phyloP scores from a whole-genome alignment of 2,329 filamentous ascomycete species.

The Fusarium oxysporum region DNA sequence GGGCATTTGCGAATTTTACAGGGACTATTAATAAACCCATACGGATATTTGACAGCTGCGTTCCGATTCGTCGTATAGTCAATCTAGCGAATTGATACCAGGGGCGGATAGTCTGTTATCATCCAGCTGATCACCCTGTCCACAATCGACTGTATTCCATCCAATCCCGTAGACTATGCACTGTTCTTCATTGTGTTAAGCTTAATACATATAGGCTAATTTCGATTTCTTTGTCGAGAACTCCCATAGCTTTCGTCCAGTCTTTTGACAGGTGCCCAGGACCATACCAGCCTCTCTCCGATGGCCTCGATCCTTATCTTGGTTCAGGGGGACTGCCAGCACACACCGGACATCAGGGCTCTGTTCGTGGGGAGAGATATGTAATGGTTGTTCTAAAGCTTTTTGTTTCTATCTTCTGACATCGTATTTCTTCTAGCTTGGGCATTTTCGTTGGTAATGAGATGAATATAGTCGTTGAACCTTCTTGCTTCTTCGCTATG shows the following conservation, averaged over 20 bases:
- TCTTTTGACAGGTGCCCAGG: neutral
- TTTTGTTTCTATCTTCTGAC: too few relatives aligned
- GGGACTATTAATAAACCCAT: too few relatives aligned
- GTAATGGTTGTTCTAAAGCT: too few relatives aligned
- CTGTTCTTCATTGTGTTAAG: neutral
- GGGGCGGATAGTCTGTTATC: neutral
- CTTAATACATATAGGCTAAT: neutral
- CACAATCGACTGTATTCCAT: neutral
- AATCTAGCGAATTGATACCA: neutral
- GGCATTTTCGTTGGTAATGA: too few relatives aligned
- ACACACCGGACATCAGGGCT: neutral
- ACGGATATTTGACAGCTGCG: neutral
- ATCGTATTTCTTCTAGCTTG: too few relatives aligned
- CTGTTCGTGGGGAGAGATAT: too few relatives aligned
- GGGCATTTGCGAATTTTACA: neutral
- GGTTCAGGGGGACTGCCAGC: neutral
- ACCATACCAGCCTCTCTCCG: neutral
- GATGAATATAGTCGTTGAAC: too few relatives aligned
- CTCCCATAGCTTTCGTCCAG: too few relatives aligned
- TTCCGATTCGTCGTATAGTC: neutral
- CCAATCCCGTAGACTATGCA: neutral
- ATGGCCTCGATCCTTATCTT: neutral
- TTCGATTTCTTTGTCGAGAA: too few relatives aligned
- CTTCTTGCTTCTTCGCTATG: too few relatives aligned
- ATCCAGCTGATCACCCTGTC: neutral